Conservation (phyloP, 305 asterid species). For the Fraxinus sp. region DNA sequence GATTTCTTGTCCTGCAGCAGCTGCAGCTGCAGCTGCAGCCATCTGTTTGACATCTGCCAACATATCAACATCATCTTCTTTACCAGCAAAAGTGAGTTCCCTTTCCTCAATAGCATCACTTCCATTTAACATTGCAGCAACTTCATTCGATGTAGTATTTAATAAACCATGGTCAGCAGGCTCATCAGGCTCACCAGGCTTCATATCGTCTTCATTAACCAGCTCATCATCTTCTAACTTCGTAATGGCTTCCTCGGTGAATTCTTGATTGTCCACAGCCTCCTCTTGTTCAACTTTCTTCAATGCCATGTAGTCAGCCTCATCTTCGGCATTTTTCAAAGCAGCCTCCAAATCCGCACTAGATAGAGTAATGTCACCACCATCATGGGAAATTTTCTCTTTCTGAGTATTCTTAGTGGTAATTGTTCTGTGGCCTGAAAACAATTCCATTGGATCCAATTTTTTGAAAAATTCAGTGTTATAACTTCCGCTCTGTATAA, state of each 20-base stretch:
- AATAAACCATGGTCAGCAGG: slow-evolving; percentile 48
- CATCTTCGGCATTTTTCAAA: slow-evolving; percentile 95
- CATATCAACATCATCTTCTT: slow-evolving; percentile 92
- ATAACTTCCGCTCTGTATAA: slow-evolving; percentile 93
- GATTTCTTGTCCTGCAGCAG: slow-evolving; percentile 81
- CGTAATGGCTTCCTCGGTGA: slow-evolving; percentile 86
- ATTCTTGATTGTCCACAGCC: slow-evolving; percentile 98
- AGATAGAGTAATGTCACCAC: slow-evolving; percentile 62
- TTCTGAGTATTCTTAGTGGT: slow-evolving; percentile 38
- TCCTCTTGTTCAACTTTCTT: slow-evolving; percentile 98
- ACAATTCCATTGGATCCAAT: slow-evolving; percentile 88
- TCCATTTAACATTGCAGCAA: slow-evolving; percentile 28
- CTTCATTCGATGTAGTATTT: slow-evolving; percentile 43
- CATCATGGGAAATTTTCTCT: slow-evolving; percentile 42
- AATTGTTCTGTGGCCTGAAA: slow-evolving; percentile 66
- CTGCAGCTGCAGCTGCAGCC: slow-evolving; percentile 97
- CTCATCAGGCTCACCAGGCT: slow-evolving; percentile 60
- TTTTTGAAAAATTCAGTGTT: slow-evolving; percentile 95
- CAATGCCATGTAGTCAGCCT: slow-evolving; percentile 98
- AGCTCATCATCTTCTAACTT: slow-evolving; percentile 91
- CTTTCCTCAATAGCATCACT: slow-evolving; percentile 55
- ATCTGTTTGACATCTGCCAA: slow-evolving; percentile 93
- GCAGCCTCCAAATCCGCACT: slow-evolving; percentile 96
- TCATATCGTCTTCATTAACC: slow-evolving; percentile 80
- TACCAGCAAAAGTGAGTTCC: slow-evolving; percentile 45